phyloP scores from a whole-genome alignment of 1,139 yeast species.

The Blastobotrys elegans region DNA sequence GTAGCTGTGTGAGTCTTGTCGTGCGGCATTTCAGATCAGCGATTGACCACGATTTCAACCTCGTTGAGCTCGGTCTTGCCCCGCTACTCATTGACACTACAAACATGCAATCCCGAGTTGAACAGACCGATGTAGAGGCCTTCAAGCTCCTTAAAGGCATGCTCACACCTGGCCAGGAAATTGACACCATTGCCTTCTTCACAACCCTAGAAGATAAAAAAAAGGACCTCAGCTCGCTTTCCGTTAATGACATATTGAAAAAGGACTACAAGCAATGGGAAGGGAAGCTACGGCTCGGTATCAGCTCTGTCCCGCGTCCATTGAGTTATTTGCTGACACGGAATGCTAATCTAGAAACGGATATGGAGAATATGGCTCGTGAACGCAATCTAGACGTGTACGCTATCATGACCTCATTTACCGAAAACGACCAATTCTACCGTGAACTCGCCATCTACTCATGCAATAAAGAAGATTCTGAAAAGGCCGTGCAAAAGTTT shows the following conservation, averaged over 20 bases:
- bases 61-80: constrained; percentile 50
- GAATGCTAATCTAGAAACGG: constrained; percentile 31
- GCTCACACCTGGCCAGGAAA: background rate
- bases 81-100: constrained; percentile 74
- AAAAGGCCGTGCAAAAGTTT: constrained; percentile 30
- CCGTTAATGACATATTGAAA: constrained; percentile 55
- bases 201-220: constrained; percentile 49
- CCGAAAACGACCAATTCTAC: constrained; percentile 40
- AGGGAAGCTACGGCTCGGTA: constrained; percentile 47
- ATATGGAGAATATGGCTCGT: constrained; percentile 21
- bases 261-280: constrained; percentile 81
- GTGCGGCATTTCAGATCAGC: constrained; percentile 50
- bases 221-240: constrained; percentile 56
- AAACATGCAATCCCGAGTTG: constrained; percentile 55
- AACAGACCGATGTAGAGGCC: constrained; percentile 46
- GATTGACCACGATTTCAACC: constrained; percentile 30
- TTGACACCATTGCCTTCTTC: constrained; percentile 30
- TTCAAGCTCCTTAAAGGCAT: constrained; percentile 23
- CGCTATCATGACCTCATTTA: constrained; percentile 60
- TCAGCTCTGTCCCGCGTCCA: constrained; percentile 69
- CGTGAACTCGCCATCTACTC: constrained; percentile 53
- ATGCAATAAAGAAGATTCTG: constrained; percentile 15
- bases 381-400: constrained; percentile 47
- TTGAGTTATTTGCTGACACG: constrained; percentile 47
- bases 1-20: constrained; percentile 77